Conservation (phyloP, 306 rosid genomes). For the Lithocarpus polystachyus region DNA sequence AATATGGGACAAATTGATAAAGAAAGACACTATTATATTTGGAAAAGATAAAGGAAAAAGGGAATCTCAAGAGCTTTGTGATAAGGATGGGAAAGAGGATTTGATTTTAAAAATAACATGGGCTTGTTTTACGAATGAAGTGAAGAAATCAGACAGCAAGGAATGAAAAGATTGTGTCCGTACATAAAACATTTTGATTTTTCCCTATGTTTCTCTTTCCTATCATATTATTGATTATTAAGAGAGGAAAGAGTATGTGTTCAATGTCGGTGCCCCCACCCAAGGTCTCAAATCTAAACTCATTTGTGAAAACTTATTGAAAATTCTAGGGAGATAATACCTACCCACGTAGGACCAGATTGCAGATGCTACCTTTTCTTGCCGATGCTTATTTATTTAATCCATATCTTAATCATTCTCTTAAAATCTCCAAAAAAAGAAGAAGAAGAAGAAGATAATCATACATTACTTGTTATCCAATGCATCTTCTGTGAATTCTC, state of each 20-base stretch:
- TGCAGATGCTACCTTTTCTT: background rate
- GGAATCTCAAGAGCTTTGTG: constrained; percentile 15
- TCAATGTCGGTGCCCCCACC: background rate
- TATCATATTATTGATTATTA: background rate
- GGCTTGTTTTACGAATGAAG: background rate
- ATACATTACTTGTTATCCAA: background rate
- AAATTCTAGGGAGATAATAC: background rate
- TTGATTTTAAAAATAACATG: background rate
- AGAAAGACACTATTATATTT: background rate
- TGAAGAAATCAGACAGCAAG: constrained; percentile 10
- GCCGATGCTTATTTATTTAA: background rate
- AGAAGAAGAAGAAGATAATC: background rate
- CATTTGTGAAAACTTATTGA: background rate
- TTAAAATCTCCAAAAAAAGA: background rate
- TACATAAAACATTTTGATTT: background rate
- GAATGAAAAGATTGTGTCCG: constrained; percentile 1
- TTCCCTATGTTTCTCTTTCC: background rate
- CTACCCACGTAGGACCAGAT: background rate
- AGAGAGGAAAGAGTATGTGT: background rate
- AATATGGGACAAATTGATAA: background rate
- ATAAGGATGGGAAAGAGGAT: constrained; percentile 20
- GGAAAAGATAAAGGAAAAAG: background rate
- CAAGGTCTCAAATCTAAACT: background rate
- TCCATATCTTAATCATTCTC: background rate
- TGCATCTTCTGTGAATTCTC: no score